Conservation (phyloP, 352 stramenopile species). For the Phytophthora palmivora region DNA sequence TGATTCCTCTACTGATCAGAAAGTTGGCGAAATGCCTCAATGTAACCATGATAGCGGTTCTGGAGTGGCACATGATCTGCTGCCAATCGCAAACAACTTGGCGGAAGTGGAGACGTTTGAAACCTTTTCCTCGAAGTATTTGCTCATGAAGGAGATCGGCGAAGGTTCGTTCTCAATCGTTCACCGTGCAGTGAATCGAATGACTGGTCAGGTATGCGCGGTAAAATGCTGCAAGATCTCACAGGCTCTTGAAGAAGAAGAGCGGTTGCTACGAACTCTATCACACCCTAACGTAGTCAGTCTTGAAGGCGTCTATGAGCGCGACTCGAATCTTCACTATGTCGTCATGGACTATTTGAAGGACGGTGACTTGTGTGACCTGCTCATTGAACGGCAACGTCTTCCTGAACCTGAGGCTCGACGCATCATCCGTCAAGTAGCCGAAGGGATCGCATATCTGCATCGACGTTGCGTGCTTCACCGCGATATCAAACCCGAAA, state of each 20-base stretch:
- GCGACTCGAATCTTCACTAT: slow-evolving; percentile 75
- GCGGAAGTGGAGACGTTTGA: slow-evolving; percentile 30
- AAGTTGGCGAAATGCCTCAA: slow-evolving; percentile 16
- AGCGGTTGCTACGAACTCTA: slow-evolving; percentile 64
- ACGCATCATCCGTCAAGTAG: slow-evolving; percentile 68
- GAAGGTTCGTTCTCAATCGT: slow-evolving; percentile 89
- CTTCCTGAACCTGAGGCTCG: slow-evolving; percentile 62
- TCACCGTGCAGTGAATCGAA: slow-evolving; percentile 73
- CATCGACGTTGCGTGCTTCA: slow-evolving; percentile 71
- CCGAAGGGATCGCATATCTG: slow-evolving; percentile 66
- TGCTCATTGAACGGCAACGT: slow-evolving; percentile 68
- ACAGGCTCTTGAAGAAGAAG: slow-evolving; percentile 69
- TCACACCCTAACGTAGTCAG: slow-evolving; percentile 75
- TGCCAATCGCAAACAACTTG: slow-evolving; percentile 1
- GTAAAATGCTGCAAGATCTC: slow-evolving; percentile 85
- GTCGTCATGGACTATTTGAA: slow-evolving; percentile 87
- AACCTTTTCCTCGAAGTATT: slow-evolving; percentile 63
- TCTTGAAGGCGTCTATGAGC: slow-evolving; percentile 73
- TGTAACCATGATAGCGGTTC: slow-evolving; percentile 5
- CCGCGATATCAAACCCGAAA: slow-evolving; percentile 85
- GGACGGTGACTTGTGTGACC: slow-evolving; percentile 78
- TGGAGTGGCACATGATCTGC: neutral
- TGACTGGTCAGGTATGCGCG: slow-evolving; percentile 66
- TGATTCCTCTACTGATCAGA: neutral
- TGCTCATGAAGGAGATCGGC: slow-evolving; percentile 83